Base-by-base conservation (phyloP, 305 asterid species). In the Ilex paraguariensis region DNA sequence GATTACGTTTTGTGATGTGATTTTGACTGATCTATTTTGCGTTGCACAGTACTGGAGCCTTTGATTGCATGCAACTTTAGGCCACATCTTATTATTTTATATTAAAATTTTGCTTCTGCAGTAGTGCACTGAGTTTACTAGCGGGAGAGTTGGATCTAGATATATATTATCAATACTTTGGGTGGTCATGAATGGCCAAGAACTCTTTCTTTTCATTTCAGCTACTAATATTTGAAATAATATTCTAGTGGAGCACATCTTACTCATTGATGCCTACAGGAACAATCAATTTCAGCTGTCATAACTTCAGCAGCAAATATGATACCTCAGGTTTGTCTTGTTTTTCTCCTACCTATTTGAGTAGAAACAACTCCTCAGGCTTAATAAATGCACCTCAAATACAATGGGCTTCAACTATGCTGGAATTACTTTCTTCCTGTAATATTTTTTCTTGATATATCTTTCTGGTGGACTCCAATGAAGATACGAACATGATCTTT, bases 261-360 rank as follows among this genome's bases (percentile, higher is more conserved):
- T 62, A 33, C 61, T 21, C 44, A 57, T 46, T 67, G 51, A 62
- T 71, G 74, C 73, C 71, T 73, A 67, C 90, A 93, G 99, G 99
- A 93, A 78, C 92, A 80, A 50, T 90, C 97, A 71, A 79, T 93
- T 74, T 90, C 99, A 54, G 87, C 97, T 70, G 92, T 87, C 68
- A 83, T 90, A 68, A 90, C 87, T 55, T 90, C 97, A 70, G 97
- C 84, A 70, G 87, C 95, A 66, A 93, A 84, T 82, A 86, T 90
- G 95, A 80, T 93, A 77, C 99, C 99, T 60, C 97, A 93, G 99
- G 99, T 93, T 68, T 57, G 78, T 67, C 54, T 48, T 55, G 50
- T 61, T 54, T 60, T 70, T 67, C 67, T 66, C 65, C 63, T 67
- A 13, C 62, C 33, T 54, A 54, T 7, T 21, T 21, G 13, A n/a